These are phyloP conservation scores for Beauveria rudraprayagi DNA, from an alignment of 2,329 filamentous ascomycete species.

Conservation along the genomic window DNA sequence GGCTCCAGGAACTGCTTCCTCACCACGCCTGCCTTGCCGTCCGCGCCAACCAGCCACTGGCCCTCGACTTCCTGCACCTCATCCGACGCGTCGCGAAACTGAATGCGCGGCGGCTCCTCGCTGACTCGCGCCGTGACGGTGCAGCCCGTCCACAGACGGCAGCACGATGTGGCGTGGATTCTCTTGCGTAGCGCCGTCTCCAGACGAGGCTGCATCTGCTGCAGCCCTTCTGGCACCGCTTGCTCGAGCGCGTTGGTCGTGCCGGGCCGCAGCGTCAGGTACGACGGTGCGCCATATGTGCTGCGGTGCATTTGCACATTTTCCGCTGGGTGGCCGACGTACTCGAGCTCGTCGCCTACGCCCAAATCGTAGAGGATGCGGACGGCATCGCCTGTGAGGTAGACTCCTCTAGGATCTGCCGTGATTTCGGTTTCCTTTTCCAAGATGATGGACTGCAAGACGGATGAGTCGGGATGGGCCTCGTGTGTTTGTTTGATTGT, in stretches of 20 bases:
- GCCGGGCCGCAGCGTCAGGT: background rate
- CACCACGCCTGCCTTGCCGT: conserved; percentile 39
- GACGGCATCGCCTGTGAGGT: conserved; percentile 24
- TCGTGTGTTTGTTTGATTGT: background rate
- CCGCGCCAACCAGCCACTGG: conserved; percentile 31
- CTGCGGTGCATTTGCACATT: conserved; percentile 18
- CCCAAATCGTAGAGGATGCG: conserved; percentile 18
- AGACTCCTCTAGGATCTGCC: conserved; percentile 23
- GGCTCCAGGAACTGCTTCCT: conserved; percentile 38
- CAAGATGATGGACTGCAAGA: conserved; percentile 18
- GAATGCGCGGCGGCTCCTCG: conserved; percentile 23
- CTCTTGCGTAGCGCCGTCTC: conserved; percentile 4
- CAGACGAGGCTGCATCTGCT: conserved; percentile 12
- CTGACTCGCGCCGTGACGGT: conserved; percentile 12
- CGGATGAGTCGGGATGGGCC: background rate
- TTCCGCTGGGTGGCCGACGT: background rate
- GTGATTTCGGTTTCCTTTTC: conserved; percentile 21
- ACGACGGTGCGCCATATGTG: conserved; percentile 5
- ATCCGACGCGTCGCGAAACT: conserved; percentile 7
- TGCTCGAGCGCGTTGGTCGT: background rate
- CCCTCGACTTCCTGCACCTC: conserved; percentile 1
- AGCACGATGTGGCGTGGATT: conserved; percentile 16
- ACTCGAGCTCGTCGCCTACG: conserved; percentile 15
- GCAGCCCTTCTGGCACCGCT: conserved; percentile 1
- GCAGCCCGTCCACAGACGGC: conserved; percentile 4